Evolutionary conservation across 805 yeast genomes (phyloP).

Genomic region (Komagataella kurtzmanii): DNA sequence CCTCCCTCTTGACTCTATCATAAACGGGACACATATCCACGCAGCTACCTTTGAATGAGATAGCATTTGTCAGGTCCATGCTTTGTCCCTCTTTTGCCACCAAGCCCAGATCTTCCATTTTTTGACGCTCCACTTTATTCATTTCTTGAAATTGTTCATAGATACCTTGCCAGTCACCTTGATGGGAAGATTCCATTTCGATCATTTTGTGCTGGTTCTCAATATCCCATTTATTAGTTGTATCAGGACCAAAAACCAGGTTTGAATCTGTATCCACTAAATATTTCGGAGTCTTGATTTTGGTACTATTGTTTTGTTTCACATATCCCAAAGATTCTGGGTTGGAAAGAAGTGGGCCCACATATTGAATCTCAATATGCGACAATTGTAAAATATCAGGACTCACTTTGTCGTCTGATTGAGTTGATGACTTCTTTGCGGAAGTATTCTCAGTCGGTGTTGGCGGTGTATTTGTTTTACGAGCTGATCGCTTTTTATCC

Average conservation of each 20-base stretch:
- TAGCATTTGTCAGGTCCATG: constrained; percentile 80
- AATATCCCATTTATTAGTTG: constrained; percentile 52
- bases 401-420: neutral
- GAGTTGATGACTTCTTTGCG: neutral
- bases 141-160: constrained; percentile 64
- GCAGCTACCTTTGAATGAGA: constrained; percentile 79
- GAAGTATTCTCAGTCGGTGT: neutral
- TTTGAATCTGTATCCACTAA: constrained; percentile 16
- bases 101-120: constrained; percentile 69
- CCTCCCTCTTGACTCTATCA: constrained; percentile 78
- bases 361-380: constrained; percentile 12
- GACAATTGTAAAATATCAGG: neutral
- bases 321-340: constrained; percentile 17
- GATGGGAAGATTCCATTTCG: constrained; percentile 27
- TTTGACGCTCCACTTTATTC: constrained; percentile 60
- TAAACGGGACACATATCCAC: constrained; percentile 89
- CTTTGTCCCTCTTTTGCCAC: constrained; percentile 82
- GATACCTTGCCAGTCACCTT: constrained; percentile 50
- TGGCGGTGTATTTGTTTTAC: neutral
- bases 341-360: constrained; percentile 14
- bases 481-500: neutral
- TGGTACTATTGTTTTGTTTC: constrained; percentile 7
- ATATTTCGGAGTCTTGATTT: constrained; percentile 14
- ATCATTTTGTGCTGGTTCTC: constrained; percentile 55
- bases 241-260: constrained; percentile 20